Evolutionary conservation across 768 basidiomycete species (phyloP).

Genomic region (Leccinum incarnatum): DNA sequence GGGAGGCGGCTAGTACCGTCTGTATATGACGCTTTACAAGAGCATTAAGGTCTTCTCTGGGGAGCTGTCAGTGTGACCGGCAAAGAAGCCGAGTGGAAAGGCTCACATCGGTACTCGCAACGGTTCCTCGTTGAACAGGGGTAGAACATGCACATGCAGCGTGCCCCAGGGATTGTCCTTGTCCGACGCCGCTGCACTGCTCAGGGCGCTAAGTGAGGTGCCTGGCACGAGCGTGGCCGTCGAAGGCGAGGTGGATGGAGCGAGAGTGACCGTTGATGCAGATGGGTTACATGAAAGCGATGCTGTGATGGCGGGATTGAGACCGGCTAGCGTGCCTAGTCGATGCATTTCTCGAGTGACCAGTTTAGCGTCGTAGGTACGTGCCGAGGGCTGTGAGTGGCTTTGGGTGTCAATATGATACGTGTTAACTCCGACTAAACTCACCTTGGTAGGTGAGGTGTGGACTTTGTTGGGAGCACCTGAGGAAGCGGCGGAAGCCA

Average conservation of each 20-base stretch:
- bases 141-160: conserved; percentile 84
- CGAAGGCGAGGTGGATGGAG: conserved; percentile 41
- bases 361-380: conserved; percentile 77
- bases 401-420: conserved; percentile 7
- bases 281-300: conserved; percentile 43
- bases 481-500: conserved; percentile 30
- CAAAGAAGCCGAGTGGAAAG: neutral
- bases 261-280: conserved; percentile 42
- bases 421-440: conserved; percentile 23
- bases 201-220: conserved; percentile 32
- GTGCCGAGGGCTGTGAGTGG: conserved; percentile 50
- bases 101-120: conserved; percentile 79
- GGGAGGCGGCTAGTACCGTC: conserved; percentile 66
- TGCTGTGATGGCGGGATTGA: conserved; percentile 43
- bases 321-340: conserved; percentile 59
- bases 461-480: conserved; percentile 26
- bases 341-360: conserved; percentile 86
- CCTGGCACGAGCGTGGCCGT: conserved; percentile 30
- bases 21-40: conserved; percentile 80
- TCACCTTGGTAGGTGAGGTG: conserved; percentile 36
- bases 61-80: conserved; percentile 9
- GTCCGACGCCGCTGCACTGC: conserved; percentile 33
- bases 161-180: conserved; percentile 76
- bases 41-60: conserved; percentile 82
- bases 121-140: conserved; percentile 89